phyloP scores from a whole-genome alignment of 345 rosid species.

The Lepidium africanum region DNA sequence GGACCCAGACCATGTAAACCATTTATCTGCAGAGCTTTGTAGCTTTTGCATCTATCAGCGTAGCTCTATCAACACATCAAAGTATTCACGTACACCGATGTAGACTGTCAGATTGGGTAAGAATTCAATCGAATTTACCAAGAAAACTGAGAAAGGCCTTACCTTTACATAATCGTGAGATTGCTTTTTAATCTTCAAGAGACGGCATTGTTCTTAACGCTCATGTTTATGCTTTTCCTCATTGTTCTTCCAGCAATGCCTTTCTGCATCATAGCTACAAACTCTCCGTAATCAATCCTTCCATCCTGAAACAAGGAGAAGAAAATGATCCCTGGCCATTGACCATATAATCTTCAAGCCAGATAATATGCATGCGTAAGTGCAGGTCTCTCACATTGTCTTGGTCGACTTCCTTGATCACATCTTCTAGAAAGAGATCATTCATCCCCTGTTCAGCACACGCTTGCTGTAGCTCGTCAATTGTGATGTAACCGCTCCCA shows the following conservation, averaged over 20 bases:
- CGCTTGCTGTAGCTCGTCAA: constrained; percentile 95
- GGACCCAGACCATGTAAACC: constrained; percentile 1
- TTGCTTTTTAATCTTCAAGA: constrained; percentile 5
- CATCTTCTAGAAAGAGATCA: constrained; percentile 81
- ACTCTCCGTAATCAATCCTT: constrained; percentile 90
- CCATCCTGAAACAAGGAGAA: constrained; percentile 63
- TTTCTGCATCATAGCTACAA: constrained; percentile 98
- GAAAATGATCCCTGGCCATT: neutral
- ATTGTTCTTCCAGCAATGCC: constrained; percentile 90
- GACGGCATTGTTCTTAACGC: constrained; percentile 28
- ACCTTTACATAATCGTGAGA: constrained; percentile 21
- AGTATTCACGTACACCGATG: neutral
- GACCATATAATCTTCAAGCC: neutral
- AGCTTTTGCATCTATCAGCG: constrained; percentile 12
- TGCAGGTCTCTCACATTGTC: constrained; percentile 63
- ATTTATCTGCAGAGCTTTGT: neutral
- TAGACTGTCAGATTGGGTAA: constrained; percentile 15
- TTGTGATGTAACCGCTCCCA: constrained; percentile 89
- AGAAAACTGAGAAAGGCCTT: neutral
- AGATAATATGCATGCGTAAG: neutral
- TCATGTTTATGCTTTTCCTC: constrained; percentile 88
- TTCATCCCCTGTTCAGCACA: constrained; percentile 91
- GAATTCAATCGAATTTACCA: neutral
- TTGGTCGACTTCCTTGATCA: constrained; percentile 93
- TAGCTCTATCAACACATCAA: constrained; percentile 11